A percentile compares a stretch with the other conserved stretches of the same genome.
Conservation (phyloP, 169 alveolate genomes). For the Eimeria praecox region DNA sequence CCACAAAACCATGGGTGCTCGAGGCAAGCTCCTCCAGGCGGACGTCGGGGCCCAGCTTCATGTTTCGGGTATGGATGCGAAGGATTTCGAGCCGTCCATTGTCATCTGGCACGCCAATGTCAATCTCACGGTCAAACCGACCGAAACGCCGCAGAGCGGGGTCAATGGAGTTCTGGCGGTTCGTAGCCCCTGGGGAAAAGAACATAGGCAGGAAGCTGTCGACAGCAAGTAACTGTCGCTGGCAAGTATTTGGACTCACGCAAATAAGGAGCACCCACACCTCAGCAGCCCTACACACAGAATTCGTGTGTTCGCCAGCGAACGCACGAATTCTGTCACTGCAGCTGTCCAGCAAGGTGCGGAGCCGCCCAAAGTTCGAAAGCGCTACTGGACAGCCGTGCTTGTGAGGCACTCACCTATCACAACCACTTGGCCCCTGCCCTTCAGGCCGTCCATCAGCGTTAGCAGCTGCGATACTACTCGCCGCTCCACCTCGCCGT, state of each 20-base stretch:
- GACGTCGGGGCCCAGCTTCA: slow-evolving; percentile 99
- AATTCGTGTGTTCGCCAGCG: not conserved
- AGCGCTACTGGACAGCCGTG: not conserved
- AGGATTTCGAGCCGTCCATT: slow-evolving; percentile 99
- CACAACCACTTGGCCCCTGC: slow-evolving; percentile 99
- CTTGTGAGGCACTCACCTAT: slow-evolving; percentile 89
- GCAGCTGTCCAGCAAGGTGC: not conserved
- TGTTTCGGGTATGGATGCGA: slow-evolving; percentile 99
- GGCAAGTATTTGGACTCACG: slow-evolving; percentile 82
- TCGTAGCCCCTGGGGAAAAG: slow-evolving; percentile 92
- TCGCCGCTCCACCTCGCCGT: slow-evolving; percentile 99
- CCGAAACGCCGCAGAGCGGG: slow-evolving; percentile 99
- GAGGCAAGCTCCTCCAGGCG: slow-evolving; percentile 99
- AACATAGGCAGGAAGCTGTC: slow-evolving; percentile 88
- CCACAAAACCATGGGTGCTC: slow-evolving; percentile 99
- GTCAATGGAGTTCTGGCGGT: slow-evolving; percentile 99
- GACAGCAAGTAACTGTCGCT: slow-evolving; percentile 98
- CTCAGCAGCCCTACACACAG: not conserved
- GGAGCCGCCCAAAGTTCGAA: not conserved
- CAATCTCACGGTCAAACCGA: slow-evolving; percentile 98
- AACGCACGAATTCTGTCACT: not conserved
- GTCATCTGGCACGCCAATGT: slow-evolving; percentile 99
- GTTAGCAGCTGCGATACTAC: slow-evolving; percentile 99
- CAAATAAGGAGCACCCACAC: slow-evolving; percentile 99
- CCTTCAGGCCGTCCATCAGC: slow-evolving; percentile 99